A percentile compares a stretch with the other conserved stretches of the same genome.
Conservation (phyloP, 495 filamentous ascomycete genomes). For the Jackrogersella multiformis region DNA sequence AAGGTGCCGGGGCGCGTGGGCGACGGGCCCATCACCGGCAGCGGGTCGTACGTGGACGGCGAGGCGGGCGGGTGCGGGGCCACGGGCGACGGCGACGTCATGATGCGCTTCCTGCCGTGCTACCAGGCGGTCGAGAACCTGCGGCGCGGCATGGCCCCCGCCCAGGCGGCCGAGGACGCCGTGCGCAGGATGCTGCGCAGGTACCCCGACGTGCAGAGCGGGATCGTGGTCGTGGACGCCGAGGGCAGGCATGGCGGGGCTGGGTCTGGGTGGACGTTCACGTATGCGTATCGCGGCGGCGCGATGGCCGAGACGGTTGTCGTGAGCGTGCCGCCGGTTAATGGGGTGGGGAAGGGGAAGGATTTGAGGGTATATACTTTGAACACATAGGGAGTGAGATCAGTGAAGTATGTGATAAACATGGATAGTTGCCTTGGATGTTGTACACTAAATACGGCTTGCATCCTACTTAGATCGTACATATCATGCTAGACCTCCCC, state of each 20-base stretch:
- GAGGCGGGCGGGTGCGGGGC: slow-evolving; percentile 60
- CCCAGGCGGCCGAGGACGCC: slow-evolving; percentile 55
- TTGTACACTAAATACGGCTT: no score
- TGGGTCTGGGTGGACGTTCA: slow-evolving; percentile 58
- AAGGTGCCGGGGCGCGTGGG: slow-evolving; percentile 60
- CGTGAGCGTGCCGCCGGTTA: slow-evolving; percentile 49
- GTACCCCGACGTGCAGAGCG: slow-evolving; percentile 54
- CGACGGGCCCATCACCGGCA: slow-evolving; percentile 59
- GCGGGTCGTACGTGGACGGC: slow-evolving; percentile 60
- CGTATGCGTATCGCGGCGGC: slow-evolving; percentile 56
- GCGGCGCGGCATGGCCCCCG: slow-evolving; percentile 53
- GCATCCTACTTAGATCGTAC: no score
- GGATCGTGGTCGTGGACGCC: slow-evolving; percentile 55
- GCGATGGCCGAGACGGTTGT: slow-evolving; percentile 53
- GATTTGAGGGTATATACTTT: slow-evolving; percentile 28
- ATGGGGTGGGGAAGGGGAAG: not conserved
- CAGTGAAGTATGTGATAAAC: no score
- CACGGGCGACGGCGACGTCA: slow-evolving; percentile 60
- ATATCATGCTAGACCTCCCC: not conserved
- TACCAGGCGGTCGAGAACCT: slow-evolving; percentile 61
- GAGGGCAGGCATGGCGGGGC: slow-evolving; percentile 56
- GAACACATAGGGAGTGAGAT: no score
- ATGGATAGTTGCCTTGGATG: not conserved
- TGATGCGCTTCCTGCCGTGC: slow-evolving; percentile 62
- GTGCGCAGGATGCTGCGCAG: slow-evolving; percentile 56